Evolutionary conservation across 208 protist genomes (phyloP), one percentile per base, ranked within the genome.

Genomic region (Angomonas deanei): DNA sequence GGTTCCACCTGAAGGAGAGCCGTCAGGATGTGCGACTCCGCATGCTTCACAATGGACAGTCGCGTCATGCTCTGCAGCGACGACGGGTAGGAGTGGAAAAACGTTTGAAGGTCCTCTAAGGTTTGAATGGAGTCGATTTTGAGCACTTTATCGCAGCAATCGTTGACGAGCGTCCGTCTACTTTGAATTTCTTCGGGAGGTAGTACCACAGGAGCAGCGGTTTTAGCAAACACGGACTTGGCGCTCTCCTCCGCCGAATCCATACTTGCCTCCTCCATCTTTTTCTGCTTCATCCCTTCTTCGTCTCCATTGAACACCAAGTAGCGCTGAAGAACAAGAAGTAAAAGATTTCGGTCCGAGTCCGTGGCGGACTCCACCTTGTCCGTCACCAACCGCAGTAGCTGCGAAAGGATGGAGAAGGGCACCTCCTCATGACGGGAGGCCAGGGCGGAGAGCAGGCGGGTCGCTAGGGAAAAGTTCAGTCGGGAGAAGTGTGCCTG

Each of bases 241-340:
- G n/a, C n/a, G n/a, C n/a, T n/a, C n/a, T n/a, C n/a, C 17, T 26
- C 17, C 34, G 3, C 33, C 32, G 31, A 48, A 2, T 5, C 31
- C 33, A 3, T 30, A 5, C 26, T 11, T 53, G 47, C 53, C 53
- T 50, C 42, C 28, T 38, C 38, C 53, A 39, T 6, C 53, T 36
- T 28, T 26, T 11, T 15, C 15, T 55, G 24, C 6, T 19, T 19
- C 60, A 55, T 26, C 6, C 4, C 34, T 1, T 34, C 60, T 17
- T 48, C 3, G 19, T 30, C 15, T 23, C n/a, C 2, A 2, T 52
- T 31, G n/a, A 68, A 65, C 59, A 56, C 27, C 1, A 83, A 62
- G 19, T 90, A 91, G 32, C 76, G 67, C 59, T 94, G 88, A 13
- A 94, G 63, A 19, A 92, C 68, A 31, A 90, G 49, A 28, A 94